Conservation (phyloP, 2,329 filamentous ascomycete species). For the Xylaria digitata region DNA sequence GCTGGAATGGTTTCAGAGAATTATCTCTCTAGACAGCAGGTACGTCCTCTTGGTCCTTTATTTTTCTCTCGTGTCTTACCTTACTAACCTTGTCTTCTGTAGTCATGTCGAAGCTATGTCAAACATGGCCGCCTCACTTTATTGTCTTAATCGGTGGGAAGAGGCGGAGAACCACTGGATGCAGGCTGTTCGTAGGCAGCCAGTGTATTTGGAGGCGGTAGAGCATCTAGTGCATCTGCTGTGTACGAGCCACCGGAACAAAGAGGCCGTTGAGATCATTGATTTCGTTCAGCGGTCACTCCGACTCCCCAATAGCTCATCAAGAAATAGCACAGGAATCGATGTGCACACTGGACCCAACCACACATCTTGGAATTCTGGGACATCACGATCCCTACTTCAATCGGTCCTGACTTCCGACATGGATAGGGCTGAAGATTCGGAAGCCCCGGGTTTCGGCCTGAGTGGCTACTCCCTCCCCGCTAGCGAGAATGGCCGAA, state of each 20-base stretch:
- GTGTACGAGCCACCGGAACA: constrained; percentile 81
- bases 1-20: constrained; percentile 77
- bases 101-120: constrained; percentile 94
- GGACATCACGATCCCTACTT: constrained; percentile 16
- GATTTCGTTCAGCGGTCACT: constrained; percentile 83
- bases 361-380: constrained; percentile 29
- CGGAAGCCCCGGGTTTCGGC: constrained; percentile 65
- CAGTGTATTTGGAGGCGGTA: constrained; percentile 92
- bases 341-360: constrained; percentile 18
- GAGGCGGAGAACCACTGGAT: constrained; percentile 91
- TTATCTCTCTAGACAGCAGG: constrained; percentile 66
- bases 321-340: constrained; percentile 19
- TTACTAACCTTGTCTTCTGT: constrained; percentile 33
- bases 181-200: constrained; percentile 82
- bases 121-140: constrained; percentile 88
- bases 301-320: constrained; percentile 58
- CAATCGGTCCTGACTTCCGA: constrained; percentile 31
- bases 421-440: constrained; percentile 33
- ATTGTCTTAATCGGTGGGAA: constrained; percentile 82
- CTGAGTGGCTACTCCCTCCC: constrained; percentile 87
- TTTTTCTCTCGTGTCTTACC: not conserved
- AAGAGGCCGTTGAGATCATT: constrained; percentile 89
- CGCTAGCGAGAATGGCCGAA: constrained; percentile 88
- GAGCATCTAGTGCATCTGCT: constrained; percentile 92
- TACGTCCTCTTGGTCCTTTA: constrained; percentile 51